Evolutionary conservation across 371 early-diverging fungal species (phyloP).

Genomic region (Mortierella sp.): DNA sequence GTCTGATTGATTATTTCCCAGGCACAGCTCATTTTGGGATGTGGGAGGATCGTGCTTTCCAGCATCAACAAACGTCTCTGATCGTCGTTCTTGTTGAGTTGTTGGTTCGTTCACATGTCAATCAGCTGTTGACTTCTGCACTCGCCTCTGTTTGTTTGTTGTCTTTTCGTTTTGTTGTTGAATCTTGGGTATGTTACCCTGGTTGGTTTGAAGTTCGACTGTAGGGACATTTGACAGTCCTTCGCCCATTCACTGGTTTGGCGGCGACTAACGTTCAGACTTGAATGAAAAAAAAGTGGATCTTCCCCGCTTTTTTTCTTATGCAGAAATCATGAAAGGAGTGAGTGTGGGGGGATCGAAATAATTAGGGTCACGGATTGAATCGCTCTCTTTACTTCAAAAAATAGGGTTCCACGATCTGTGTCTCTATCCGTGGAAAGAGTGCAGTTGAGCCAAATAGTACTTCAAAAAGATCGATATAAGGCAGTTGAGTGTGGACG

Average conservation of each 20-base stretch:
- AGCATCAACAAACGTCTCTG: too few relatives aligned
- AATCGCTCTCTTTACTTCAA: neutral
- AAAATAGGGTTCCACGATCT: neutral
- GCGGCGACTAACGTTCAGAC: neutral
- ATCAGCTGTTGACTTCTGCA: too few relatives aligned
- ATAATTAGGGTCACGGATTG: neutral
- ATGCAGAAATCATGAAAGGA: neutral
- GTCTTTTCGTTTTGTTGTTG: too few relatives aligned
- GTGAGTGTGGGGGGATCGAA: constrained; percentile 3
- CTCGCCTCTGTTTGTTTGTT: too few relatives aligned
- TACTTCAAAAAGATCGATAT: neutral
- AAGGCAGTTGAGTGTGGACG: neutral
- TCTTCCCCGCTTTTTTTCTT: constrained; percentile 45
- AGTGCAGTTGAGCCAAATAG: neutral
- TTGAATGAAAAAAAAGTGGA: constrained; percentile 31
- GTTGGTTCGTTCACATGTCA: too few relatives aligned
- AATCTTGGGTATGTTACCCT: too few relatives aligned
- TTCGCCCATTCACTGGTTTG: neutral
- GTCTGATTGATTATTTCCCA: too few relatives aligned
- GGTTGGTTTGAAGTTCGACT: too few relatives aligned
- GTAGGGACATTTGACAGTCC: too few relatives aligned
- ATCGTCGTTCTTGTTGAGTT: too few relatives aligned
- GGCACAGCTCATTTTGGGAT: too few relatives aligned
- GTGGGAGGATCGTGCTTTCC: too few relatives aligned
- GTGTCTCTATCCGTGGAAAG: neutral